Evolutionary conservation across 148 eudicot species (phyloP), one percentile per base, ranked within the genome.

Genomic region (Camellia japonica): DNA sequence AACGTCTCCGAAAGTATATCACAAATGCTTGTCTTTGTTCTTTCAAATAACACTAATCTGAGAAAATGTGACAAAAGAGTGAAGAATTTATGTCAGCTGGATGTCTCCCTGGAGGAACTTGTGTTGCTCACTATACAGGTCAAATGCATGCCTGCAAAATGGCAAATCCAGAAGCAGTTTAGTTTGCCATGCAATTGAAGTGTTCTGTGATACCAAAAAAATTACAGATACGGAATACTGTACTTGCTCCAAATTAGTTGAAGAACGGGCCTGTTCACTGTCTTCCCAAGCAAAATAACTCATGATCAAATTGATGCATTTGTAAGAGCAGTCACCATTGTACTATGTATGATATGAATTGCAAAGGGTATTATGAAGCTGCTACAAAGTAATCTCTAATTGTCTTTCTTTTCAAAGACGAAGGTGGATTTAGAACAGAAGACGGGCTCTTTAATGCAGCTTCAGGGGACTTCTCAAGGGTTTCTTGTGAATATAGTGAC

Each of bases 401-500:
- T n/a, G 99, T 95, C 83, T 82, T 91, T 80, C 91, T 92, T 82
- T 92, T 95, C 74, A 88, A 41, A 42, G 99, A 93, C 78, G 96
- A 89, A 47, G 97, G 94, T 75, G 95, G 93, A 59, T 74, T 87
- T 64, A 96, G 84, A 76, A 93, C 99, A 58, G 98, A 93, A 65
- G 94, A 92, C 9, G 99, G 99, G 85, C 99, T 95, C 66, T 82
- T 87, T 12, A 75, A 38, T 78, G 87, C 83, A 62, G 90, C 85
- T 86, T 93, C 91, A 2, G 99, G 97, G 19, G 93, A 87, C 83
- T 70, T 89, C 56, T 91, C 85, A 42, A 81, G 80, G 6, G 74
- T 72, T 49, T 93, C 92, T 41, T 74, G 77, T 14, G 64, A 59
- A 81, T 86, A 84, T 58, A 82, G 41, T 47, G 85, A 38, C n/a